A percentile compares a stretch with the other conserved stretches of the same genome.
These are phyloP conservation scores for Alternaria metachromatica DNA, from an alignment of 2,329 filamentous ascomycete species.

Conservation along the genomic window DNA sequence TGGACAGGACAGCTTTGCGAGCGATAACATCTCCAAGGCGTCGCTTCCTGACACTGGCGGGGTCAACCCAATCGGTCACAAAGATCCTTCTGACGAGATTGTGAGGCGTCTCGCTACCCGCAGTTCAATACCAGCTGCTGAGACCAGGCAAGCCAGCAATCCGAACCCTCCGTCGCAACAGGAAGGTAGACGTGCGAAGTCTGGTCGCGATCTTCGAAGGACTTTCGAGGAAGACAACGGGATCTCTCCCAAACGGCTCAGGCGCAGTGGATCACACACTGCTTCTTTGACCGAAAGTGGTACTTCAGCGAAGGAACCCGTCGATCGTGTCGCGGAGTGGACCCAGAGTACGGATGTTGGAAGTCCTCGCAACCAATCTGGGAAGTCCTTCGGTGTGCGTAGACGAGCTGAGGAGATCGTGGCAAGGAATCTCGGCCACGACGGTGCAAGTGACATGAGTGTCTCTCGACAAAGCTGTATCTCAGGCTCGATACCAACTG, in stretches of 20 bases:
- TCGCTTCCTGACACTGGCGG: background rate
- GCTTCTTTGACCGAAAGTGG: conserved; percentile 15
- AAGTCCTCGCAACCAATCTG: conserved; percentile 7
- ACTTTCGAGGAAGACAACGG: conserved; percentile 14
- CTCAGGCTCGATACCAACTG: conserved; percentile 4
- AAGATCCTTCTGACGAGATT: conserved; percentile 12
- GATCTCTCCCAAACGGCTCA: background rate
- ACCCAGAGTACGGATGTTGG: conserved; percentile 5
- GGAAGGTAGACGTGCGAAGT: conserved; percentile 16
- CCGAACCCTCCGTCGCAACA: background rate
- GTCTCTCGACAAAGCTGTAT: conserved; percentile 17
- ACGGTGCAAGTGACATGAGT: conserved; percentile 29
- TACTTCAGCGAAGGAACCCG: conserved; percentile 3
- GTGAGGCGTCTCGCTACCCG: conserved; percentile 22
- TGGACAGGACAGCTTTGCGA: background rate
- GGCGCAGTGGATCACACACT: conserved; percentile 17
- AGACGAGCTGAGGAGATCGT: conserved; percentile 16
- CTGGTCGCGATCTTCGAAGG: conserved; percentile 33
- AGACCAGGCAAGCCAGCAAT: conserved; percentile 20
- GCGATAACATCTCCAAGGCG: conserved; percentile 3
- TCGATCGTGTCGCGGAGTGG: conserved; percentile 3
- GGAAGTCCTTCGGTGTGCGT: conserved; percentile 10
- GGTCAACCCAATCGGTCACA: background rate
- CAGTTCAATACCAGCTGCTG: conserved; percentile 24
- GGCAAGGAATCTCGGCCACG: conserved; percentile 28